Percentiles rank a stretch among this genome's conserved stretches.
These are phyloP conservation scores for Botrytis hyacinthi DNA, from an alignment of 2,329 filamentous ascomycete species.

Conservation along the genomic window DNA sequence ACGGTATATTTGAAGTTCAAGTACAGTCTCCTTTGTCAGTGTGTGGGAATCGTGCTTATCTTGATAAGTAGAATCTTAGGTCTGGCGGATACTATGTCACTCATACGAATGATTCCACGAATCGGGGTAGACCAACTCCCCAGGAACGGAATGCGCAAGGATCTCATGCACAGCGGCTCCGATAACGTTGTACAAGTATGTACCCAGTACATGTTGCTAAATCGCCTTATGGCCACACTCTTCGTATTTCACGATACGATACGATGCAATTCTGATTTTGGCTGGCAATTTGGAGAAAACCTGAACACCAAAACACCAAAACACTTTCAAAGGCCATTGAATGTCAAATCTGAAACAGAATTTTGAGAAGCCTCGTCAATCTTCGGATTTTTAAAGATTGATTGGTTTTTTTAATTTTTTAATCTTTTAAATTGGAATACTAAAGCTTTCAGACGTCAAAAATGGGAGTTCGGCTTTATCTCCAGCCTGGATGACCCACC, in stretches of 20 bases:
- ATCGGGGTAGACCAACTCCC: neutral
- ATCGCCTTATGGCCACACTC: constrained; percentile 1
- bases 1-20: neutral
- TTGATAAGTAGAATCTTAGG: neutral
- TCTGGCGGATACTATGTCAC: neutral
- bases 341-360: neutral
- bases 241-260: neutral
- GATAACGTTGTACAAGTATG: neutral
- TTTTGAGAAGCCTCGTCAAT: neutral
- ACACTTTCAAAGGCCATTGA: neutral
- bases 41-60: neutral
- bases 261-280: neutral
- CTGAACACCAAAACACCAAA: too few relatives aligned
- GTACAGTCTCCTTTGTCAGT: neutral
- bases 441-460: neutral
- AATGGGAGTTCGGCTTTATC: neutral
- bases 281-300: neutral
- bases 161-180: neutral
- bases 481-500: neutral
- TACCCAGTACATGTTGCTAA: neutral
- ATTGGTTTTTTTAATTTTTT: neutral
- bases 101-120: neutral
- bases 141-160: neutral
- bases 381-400: neutral
- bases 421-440: neutral